A percentile compares a stretch with the other conserved stretches of the same genome.
Conservation (phyloP, 345 rosid genomes). For the Populus alba region DNA sequence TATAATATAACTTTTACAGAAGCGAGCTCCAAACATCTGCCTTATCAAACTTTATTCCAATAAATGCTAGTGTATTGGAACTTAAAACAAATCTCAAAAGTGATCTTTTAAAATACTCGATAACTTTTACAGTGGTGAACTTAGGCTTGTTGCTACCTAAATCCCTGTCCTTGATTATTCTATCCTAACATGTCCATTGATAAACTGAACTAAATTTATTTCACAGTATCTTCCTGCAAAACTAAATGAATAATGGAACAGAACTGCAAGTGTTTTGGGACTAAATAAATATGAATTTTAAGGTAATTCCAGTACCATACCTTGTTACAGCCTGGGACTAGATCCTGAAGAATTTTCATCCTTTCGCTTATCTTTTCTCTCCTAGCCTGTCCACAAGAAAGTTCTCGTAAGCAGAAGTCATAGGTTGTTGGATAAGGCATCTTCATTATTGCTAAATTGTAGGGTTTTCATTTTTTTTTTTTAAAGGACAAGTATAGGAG, state of each 20-base stretch:
- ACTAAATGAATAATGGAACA: neutral
- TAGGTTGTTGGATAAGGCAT: neutral
- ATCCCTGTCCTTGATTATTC: neutral
- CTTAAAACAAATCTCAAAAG: neutral
- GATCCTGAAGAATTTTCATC: slow-evolving; percentile 89
- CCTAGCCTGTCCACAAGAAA: slow-evolving; percentile 53
- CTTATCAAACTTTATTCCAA: neutral
- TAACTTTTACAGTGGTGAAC: neutral
- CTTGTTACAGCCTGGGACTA: slow-evolving; percentile 92
- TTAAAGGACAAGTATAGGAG: slow-evolving; percentile 4
- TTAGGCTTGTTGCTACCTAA: neutral
- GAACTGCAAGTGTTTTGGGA: neutral
- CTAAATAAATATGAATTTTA: neutral
- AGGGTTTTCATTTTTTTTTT: neutral
- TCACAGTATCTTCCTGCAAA: neutral
- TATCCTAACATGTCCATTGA: neutral
- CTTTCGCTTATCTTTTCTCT: slow-evolving; percentile 93
- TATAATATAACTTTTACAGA: neutral
- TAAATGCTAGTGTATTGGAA: neutral
- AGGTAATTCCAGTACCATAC: slow-evolving; percentile 33
- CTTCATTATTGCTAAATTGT: neutral
- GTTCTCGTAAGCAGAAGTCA: slow-evolving; percentile 24
- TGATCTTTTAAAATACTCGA: neutral
- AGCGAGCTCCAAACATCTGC: neutral
- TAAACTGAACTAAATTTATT: neutral